Evolutionary conservation across 2,329 filamentous ascomycete species (phyloP).

Genomic region (Fragosphaeria purpurea): DNA sequence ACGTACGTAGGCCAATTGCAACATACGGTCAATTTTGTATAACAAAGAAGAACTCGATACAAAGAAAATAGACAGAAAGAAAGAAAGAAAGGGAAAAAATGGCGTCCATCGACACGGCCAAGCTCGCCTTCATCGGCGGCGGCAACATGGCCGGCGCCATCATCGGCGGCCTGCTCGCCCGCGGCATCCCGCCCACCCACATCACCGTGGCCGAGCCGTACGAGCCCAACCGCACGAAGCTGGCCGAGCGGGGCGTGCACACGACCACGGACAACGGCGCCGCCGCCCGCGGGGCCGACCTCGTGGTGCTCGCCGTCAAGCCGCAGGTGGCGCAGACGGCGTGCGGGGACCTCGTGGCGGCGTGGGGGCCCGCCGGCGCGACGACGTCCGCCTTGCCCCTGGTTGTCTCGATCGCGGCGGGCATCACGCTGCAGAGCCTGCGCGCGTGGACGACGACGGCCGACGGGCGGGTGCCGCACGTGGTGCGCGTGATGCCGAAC

Average conservation of each 20-base stretch:
- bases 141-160: constrained; percentile 45
- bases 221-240: constrained; percentile 42
- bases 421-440: constrained; percentile 35
- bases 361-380: constrained; percentile 20
- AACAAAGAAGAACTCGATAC: too few relatives aligned
- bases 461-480: constrained; percentile 28
- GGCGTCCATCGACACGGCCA: constrained; percentile 19
- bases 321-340: constrained; percentile 38
- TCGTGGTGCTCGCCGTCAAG: constrained; percentile 41
- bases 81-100: too few relatives aligned
- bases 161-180: constrained; percentile 36
- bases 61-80: too few relatives aligned
- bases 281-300: constrained; percentile 31
- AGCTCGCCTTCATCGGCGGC: constrained; percentile 31
- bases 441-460: constrained; percentile 30
- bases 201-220: constrained; percentile 41
- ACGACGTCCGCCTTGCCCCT: constrained; percentile 24
- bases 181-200: constrained; percentile 32
- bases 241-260: constrained; percentile 33
- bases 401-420: constrained; percentile 39
- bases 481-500: constrained; percentile 44
- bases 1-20: too few relatives aligned
- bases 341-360: constrained; percentile 34
- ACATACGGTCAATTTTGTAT: too few relatives aligned
- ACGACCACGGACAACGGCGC: constrained; percentile 37